phyloP scores from a whole-genome alignment of 768 basidiomycete genomes.

The Amanita phalloides region DNA sequence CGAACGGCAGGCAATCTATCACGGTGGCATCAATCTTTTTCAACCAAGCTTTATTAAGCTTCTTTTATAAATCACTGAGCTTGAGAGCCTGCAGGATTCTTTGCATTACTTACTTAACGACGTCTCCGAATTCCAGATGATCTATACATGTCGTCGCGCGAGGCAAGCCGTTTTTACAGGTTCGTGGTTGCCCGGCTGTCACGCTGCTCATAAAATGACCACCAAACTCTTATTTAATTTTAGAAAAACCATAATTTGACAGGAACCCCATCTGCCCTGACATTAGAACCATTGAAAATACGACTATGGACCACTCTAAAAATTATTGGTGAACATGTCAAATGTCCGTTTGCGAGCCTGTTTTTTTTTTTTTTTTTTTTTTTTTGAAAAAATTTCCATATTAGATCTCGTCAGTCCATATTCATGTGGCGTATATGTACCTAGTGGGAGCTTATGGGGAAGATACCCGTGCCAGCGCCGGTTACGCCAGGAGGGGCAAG shows the following conservation, averaged over 20 bases:
- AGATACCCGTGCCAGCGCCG: background rate
- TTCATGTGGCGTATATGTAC: background rate
- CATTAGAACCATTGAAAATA: background rate
- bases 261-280: background rate
- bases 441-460: background rate
- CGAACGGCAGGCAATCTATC: no score
- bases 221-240: conserved; percentile 2
- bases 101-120: no score
- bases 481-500: background rate
- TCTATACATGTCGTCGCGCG: no score
- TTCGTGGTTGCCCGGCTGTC: no score
- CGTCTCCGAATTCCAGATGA: no score
- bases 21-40: no score
- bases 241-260: background rate
- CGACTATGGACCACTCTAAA: background rate
- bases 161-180: no score
- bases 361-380: background rate
- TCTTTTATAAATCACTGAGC: no score
- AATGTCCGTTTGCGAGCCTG: background rate
- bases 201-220: background rate
- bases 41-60: no score
- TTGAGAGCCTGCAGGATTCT: no score
- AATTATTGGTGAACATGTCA: background rate
- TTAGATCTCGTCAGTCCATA: no score
- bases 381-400: no score